Conservation (phyloP, 2,329 filamentous ascomycete genomes). For the Xylaria arbuscula region DNA sequence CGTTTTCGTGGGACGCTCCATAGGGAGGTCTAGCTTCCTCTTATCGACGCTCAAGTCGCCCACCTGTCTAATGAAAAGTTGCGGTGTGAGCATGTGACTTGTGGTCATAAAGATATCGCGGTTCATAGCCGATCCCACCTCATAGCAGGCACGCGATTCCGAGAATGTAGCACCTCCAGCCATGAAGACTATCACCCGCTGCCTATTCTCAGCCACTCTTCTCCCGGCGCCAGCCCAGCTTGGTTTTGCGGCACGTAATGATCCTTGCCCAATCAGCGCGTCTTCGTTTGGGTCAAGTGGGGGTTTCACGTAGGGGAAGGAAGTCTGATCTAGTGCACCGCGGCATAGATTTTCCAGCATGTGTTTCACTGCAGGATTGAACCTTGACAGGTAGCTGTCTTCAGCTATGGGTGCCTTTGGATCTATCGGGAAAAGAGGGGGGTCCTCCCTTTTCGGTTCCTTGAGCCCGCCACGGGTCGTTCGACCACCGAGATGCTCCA, state of each 20-base stretch:
- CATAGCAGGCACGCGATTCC: constrained; percentile 89
- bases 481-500: constrained; percentile 83
- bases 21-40: constrained; percentile 80
- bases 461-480: constrained; percentile 75
- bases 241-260: constrained; percentile 89
- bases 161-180: constrained; percentile 95
- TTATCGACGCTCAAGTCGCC: constrained; percentile 81
- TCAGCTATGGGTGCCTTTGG: constrained; percentile 68
- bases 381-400: constrained; percentile 88
- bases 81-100: constrained; percentile 91
- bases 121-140: constrained; percentile 76
- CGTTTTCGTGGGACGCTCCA: constrained; percentile 81
- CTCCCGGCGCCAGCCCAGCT: constrained; percentile 91
- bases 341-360: constrained; percentile 80
- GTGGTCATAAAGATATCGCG: constrained; percentile 90
- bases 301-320: constrained; percentile 80
- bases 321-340: constrained; percentile 72
- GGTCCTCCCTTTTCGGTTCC: constrained; percentile 74
- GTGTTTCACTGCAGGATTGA: constrained; percentile 82
- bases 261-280: constrained; percentile 71
- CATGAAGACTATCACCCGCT: constrained; percentile 93
- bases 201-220: constrained; percentile 80
- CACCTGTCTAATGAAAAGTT: constrained; percentile 84
- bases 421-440: constrained; percentile 79
- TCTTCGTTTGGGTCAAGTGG: constrained; percentile 72